Base-by-base conservation (phyloP, 805 yeast species). In the Sporopachydermia lactativora region DNA sequence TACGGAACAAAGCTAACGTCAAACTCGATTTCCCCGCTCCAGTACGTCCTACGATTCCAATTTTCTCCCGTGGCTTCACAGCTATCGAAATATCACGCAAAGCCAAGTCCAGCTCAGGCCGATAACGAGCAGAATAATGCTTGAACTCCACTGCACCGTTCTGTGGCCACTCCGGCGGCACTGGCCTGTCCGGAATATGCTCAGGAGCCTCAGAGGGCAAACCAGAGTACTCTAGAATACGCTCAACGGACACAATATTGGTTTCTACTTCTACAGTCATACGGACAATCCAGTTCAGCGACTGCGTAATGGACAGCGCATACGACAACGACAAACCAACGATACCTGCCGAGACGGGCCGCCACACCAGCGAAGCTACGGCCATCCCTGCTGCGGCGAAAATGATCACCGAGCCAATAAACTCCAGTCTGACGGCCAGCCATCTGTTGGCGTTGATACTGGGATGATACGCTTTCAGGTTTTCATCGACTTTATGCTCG, bases 191-290 rank as follows among this genome's bases (percentile, higher is more conserved):
- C 44, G 75, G 77, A 41, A 81, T 64, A 17, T 77, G 57, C 41
- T 68, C 75, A 1, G 92, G 84, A 4, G 96, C 97, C 64, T 92
- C 98, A n/a, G 86, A 67, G 34, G 64, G 63, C 45, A 92, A 65
- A n/a, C 63, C 59, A 31, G 94, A 73, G 58, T 88, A 89, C 58
- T 89, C 98, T 60, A 83, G 68, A 41, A 89, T 77, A 62, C 98
- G 77, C 65, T 89, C 98, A 37, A 94, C 96, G 15, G 95, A 82
- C 34, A 92, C 98, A 63, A 92, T 88, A 60, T 86, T 89, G 8
- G 96, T 86, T 60, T 92, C 98, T 37, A 92, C 95, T 52, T 92
- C 98, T 36, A 92, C 98, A 0, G 96, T 84, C 97, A 88, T 89
- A 63, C 99, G 74, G 19, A 92, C 97, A 60, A 92, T 85, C 96